Evolutionary conservation across 2,329 filamentous ascomycete genomes (phyloP).

Genomic region (Cladosporium austrohemisphaericum): DNA sequence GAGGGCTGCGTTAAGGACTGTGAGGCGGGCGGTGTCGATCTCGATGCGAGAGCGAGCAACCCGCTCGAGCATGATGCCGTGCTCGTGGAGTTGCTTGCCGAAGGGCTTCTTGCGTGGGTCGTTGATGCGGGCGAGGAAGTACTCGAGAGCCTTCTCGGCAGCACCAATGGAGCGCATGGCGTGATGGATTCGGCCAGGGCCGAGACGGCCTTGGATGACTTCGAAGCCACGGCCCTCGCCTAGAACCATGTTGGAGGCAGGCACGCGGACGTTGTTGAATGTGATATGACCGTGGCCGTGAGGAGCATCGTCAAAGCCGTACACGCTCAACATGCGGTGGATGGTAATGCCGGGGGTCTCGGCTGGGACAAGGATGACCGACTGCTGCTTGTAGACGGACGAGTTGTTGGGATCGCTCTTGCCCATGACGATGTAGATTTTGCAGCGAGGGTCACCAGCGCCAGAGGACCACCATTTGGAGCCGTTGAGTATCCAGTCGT

Average conservation of each 20-base stretch:
- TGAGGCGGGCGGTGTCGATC: slow-evolving; percentile 83
- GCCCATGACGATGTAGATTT: slow-evolving; percentile 94
- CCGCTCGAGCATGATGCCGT: slow-evolving; percentile 93
- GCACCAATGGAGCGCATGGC: slow-evolving; percentile 93
- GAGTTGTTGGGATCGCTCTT: slow-evolving; percentile 75
- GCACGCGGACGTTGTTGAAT: slow-evolving; percentile 87
- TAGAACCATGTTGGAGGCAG: slow-evolving; percentile 77
- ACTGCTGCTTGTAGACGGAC: slow-evolving; percentile 84
- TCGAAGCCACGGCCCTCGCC: slow-evolving; percentile 94
- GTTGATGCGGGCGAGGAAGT: slow-evolving; percentile 92
- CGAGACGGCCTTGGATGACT: slow-evolving; percentile 95
- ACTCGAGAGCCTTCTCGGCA: slow-evolving; percentile 85
- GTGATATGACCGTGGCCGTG: slow-evolving; percentile 93
- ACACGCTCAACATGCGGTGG: slow-evolving; percentile 87
- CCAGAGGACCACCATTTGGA: slow-evolving; percentile 99
- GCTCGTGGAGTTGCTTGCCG: slow-evolving; percentile 77
- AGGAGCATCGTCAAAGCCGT: slow-evolving; percentile 96
- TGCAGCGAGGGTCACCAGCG: slow-evolving; percentile 86
- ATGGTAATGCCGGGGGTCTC: slow-evolving; percentile 82
- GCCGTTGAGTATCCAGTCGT: slow-evolving; percentile 88
- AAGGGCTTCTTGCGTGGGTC: slow-evolving; percentile 89
- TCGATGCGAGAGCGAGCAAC: slow-evolving; percentile 89
- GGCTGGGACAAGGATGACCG: slow-evolving; percentile 82
- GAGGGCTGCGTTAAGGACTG: slow-evolving; percentile 91
- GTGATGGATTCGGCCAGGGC: slow-evolving; percentile 94